These are phyloP conservation scores for Leishmania arabica DNA, from an alignment of 208 protist species.

Conservation along the genomic window DNA sequence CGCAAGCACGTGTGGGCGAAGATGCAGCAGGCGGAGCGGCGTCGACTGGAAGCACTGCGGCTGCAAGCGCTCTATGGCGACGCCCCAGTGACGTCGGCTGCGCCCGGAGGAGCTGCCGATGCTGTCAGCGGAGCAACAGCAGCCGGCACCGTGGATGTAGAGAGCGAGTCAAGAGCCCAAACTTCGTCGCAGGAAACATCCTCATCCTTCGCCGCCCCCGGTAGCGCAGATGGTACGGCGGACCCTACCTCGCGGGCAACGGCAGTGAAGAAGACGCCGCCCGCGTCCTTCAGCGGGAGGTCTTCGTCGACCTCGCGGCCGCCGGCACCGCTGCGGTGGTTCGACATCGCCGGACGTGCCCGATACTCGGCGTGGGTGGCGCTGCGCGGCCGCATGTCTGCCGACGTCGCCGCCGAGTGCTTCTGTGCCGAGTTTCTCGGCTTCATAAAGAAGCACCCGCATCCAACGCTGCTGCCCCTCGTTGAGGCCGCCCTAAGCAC, in stretches of 20 bases:
- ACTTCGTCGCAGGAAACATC: not conserved
- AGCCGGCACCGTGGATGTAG: not conserved
- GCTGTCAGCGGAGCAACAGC: not conserved
- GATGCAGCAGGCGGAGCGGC: conserved; percentile 44
- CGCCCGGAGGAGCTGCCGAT: not conserved
- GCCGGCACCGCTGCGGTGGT: conserved; percentile 44
- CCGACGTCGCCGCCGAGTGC: conserved; percentile 59
- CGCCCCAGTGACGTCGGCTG: conserved; percentile 33
- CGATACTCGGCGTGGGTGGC: conserved; percentile 49
- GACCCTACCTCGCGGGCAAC: not conserved
- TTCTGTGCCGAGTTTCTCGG: conserved; percentile 77
- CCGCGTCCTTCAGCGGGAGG: not conserved
- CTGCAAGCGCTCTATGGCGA: conserved; percentile 75
- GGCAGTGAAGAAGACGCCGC: not conserved
- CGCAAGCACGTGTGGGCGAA: conserved; percentile 37
- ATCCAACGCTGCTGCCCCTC: conserved; percentile 45
- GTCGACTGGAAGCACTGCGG: conserved; percentile 62
- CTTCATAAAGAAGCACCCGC: conserved; percentile 47
- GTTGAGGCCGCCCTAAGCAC: conserved; percentile 58
- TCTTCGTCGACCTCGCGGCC: not conserved
- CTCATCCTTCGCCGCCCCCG: not conserved
- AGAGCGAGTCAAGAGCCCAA: not conserved
- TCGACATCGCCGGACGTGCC: conserved; percentile 57
- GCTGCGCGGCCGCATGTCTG: conserved; percentile 65
- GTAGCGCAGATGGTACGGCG: not conserved